phyloP scores from a whole-genome alignment of 2,329 filamentous ascomycete species.

The Trichoderma aggressivum region DNA sequence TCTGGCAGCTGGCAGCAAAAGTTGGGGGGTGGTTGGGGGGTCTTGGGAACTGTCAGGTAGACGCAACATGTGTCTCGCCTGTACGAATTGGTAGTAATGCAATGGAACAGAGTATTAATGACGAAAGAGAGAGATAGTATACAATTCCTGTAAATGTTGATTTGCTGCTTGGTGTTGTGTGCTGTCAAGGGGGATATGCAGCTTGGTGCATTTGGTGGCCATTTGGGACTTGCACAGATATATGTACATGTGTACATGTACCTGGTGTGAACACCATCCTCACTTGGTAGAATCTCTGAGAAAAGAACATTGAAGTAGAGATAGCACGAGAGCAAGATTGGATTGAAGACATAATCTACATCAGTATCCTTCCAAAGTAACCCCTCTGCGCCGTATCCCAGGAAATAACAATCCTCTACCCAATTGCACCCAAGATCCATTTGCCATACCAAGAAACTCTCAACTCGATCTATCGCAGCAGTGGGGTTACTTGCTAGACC shows the following conservation, averaged over 20 bases:
- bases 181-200: not conserved
- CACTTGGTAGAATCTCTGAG: not conserved
- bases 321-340: not conserved
- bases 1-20: conserved; percentile 16
- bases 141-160: not conserved
- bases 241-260: not conserved
- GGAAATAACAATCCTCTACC: not conserved
- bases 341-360: not conserved
- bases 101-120: not conserved
- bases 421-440: not conserved
- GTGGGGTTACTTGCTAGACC: not conserved
- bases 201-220: not conserved
- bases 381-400: conserved; percentile 1
- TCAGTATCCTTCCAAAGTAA: not conserved
- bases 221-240: not conserved
- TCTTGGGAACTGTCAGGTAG: not conserved
- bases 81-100: not conserved
- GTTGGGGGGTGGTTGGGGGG: not conserved
- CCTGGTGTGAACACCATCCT: not conserved
- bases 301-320: not conserved
- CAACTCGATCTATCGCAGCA: not conserved
- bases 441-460: not conserved
- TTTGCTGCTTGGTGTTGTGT: not conserved
- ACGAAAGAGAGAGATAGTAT: not conserved
- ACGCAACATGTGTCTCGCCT: not conserved